Evolutionary conservation across 345 rosid genomes (phyloP), one percentile per base, ranked within the genome.

Genomic region (Brassica rapa): DNA sequence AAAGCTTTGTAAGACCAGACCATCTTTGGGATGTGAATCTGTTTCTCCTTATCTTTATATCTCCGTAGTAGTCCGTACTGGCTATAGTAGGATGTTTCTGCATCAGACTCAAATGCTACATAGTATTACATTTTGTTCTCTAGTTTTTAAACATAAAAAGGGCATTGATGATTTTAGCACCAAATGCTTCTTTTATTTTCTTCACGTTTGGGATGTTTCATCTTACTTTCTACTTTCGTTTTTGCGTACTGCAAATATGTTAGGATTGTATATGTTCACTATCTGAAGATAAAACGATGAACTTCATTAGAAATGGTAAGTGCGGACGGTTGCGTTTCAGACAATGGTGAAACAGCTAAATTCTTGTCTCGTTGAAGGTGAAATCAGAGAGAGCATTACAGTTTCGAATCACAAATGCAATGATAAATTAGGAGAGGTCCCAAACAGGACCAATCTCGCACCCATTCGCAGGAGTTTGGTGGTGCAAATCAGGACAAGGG

Each of bases 401-500:
- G 46, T 80, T 53, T 35, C 53, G 61, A 80, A 80, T 64, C 59
- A 80, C 25, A 65, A 8, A 69, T 68, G 69, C 1, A 43, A 56
- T 24, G 75, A 80, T 80, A 74, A 80, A 71, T 74, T 57, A 70
- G 35, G 68, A 25, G 11, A 5, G 64, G 3, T 2, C 23, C 25
- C 25, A 29, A 69, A 21, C 67, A 39, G 62, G 23, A 74, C 39
- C 41, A 63, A 74, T 64, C 29, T 6, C 43, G 68, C 71, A 27
- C 24, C 66, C 15, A 15, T 53, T 66, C 53, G 77, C 64, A 49
- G 57, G 29, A 8, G 59, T 32, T 77, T 24, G 23, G 2, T 16
- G 81, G 27, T 56, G 67, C 53, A 29, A 71, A 73, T 80, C 82
- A 80, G 59, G 87, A 84, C 68, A 83, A 87, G 9, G 57, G 85